Evolutionary conservation across 306 rosid genomes (phyloP), one percentile per base, ranked within the genome.

Genomic region (Arachis stenosperma): DNA sequence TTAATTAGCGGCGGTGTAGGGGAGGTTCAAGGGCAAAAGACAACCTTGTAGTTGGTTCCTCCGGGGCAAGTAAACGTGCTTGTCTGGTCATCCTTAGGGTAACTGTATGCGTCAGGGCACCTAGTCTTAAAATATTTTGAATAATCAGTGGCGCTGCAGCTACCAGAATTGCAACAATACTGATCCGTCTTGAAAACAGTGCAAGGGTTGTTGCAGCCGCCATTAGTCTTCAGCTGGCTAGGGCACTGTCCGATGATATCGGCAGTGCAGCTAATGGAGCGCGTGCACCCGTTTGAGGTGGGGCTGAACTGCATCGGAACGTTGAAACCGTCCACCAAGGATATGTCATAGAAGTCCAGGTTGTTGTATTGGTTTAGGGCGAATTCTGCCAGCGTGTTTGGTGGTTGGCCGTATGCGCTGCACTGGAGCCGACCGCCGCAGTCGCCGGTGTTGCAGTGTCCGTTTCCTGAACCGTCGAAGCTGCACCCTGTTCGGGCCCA

Each of bases 401-500:
- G 93, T 0, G 93, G 81, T 2, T 7, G 0, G 0, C 93, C 91
- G 44, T 40, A 77, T 2, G 47, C 72, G 8, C 40, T n/a, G 53
- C 89, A 86, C 3, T 43, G 60, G 3, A 82, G 76, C 41, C 39
- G 44, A 1, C 88, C 84, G 0, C 81, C 85, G 6, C 88, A 88
- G 22, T 88, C 93, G 1, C 90, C 90, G 0, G 90, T 86, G 8
- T 51, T 47, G 14, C 92, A 88, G 1, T 1, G 43, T 0, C 88
- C 88, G 0, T 10, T 61, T 1, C 88, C 88, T 0, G 64, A 41
- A 0, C 37, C 44, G 9, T 82, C 79, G 8, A 86, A 86, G 46
- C 17, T 79, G 81, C 92, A 86, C 13, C 68, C 61, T 15, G 93
- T 88, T 50, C 90, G 88, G 0, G 83, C 82, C 90, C 93, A 88